These are phyloP conservation scores for Rhizopus delemar DNA, from an alignment of 371 early-diverging fungal species.

Conservation along the genomic window DNA sequence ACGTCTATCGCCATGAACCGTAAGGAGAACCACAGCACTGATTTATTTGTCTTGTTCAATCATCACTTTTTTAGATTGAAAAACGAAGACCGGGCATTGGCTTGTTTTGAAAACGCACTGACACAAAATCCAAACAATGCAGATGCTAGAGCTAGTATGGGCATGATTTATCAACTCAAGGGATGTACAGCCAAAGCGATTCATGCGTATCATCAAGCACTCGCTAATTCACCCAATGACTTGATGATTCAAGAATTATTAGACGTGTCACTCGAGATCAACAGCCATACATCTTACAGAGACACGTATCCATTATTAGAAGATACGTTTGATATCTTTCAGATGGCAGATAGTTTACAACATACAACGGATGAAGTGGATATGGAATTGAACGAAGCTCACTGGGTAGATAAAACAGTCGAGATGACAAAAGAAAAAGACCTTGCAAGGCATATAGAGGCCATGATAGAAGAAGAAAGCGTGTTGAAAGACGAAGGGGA, in stretches of 20 bases:
- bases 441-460: too few species aligned
- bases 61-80: conserved; percentile 7
- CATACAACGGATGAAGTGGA: conserved; percentile 12
- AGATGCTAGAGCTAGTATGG: conserved; percentile 45
- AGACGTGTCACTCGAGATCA: conserved; percentile 8
- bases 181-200: conserved; percentile 55
- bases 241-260: conserved; percentile 15
- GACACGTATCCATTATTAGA: neutral
- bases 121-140: conserved; percentile 35
- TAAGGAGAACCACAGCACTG: conserved; percentile 21
- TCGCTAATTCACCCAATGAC: conserved; percentile 5
- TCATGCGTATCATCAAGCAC: conserved; percentile 52
- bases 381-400: conserved; percentile 5
- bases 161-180: conserved; percentile 56
- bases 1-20: conserved; percentile 66
- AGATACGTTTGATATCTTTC: conserved; percentile 7
- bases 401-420: neutral
- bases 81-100: conserved; percentile 39
- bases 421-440: too few species aligned
- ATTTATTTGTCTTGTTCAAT: neutral
- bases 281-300: neutral
- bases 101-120: conserved; percentile 54
- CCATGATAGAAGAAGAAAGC: too few species aligned
- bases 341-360: conserved; percentile 5
- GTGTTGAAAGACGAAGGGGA: too few species aligned